Evolutionary conservation across 768 basidiomycete species (phyloP).

Genomic region (Rhodotorula sphaerocarpa): DNA sequence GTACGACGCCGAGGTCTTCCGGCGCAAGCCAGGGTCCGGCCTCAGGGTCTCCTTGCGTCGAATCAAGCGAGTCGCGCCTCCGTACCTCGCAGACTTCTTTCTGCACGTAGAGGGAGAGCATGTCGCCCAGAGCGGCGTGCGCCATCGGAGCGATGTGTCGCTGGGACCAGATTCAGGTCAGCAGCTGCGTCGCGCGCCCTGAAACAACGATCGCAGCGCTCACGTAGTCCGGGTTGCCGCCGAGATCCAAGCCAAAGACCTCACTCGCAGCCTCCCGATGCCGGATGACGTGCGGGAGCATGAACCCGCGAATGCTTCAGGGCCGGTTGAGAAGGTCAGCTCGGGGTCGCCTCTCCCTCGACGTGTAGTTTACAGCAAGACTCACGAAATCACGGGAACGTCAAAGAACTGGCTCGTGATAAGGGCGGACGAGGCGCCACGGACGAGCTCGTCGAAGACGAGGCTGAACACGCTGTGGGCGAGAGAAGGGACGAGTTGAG

Average conservation of each 20-base stretch:
- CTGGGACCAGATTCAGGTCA: neutral
- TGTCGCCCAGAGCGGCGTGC: constrained; percentile 19
- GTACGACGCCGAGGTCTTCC: constrained; percentile 8
- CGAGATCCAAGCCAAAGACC: constrained; percentile 1
- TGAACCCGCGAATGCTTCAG: constrained; percentile 26
- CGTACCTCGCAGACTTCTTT: constrained; percentile 23
- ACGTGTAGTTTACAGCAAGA: too few species aligned
- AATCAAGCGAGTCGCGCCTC: neutral
- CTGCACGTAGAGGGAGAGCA: constrained; percentile 24
- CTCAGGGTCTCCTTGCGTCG: neutral
- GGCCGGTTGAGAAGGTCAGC: too few species aligned
- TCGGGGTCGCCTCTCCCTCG: too few species aligned
- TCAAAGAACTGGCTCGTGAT: constrained; percentile 17
- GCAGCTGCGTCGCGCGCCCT: neutral
- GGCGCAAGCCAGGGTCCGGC: constrained; percentile 1
- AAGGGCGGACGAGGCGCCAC: constrained; percentile 5
- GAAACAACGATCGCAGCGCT: neutral
- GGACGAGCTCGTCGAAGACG: constrained; percentile 16
- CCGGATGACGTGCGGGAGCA: constrained; percentile 22
- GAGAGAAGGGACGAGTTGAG: too few species aligned
- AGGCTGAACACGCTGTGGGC: constrained; percentile 11
- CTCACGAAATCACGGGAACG: constrained; percentile 25
- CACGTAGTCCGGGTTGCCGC: constrained; percentile 19
- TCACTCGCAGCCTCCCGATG: constrained; percentile 11
- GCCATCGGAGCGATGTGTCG: constrained; percentile 12